phyloP scores from a whole-genome alignment of 768 basidiomycete genomes.

The Asterophora lycoperdoides region DNA sequence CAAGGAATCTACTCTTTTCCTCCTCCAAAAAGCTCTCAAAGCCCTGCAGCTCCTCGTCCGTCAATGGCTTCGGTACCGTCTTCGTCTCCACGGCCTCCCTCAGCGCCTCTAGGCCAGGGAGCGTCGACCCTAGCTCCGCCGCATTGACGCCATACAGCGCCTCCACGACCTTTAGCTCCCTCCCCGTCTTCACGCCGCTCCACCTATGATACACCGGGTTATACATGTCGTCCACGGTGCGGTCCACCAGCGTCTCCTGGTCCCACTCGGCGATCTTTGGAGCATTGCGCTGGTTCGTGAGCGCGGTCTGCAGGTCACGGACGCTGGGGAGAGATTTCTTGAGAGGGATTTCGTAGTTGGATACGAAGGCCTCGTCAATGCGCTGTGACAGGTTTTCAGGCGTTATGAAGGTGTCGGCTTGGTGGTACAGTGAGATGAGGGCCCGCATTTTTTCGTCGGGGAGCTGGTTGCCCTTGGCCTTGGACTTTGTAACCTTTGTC shows the following conservation, averaged over 20 bases:
- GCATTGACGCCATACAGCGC: conserved; percentile 50
- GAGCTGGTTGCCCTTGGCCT: conserved; percentile 31
- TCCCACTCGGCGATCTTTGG: conserved; percentile 40
- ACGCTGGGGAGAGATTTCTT: conserved; percentile 10
- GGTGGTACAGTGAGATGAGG: conserved; percentile 75
- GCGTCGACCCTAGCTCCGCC: conserved; percentile 14
- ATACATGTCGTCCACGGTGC: neutral
- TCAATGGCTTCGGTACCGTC: conserved; percentile 1
- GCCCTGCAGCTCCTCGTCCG: neutral
- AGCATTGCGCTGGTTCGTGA: conserved; percentile 23
- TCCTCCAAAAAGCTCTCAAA: neutral
- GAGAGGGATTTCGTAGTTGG: neutral
- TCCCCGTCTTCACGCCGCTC: conserved; percentile 23
- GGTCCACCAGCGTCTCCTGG: conserved; percentile 9
- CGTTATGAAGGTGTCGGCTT: conserved; percentile 67
- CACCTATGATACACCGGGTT: conserved; percentile 16
- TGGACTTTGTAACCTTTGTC: conserved; percentile 18
- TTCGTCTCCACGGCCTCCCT: conserved; percentile 30
- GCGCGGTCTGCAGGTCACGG: conserved; percentile 13
- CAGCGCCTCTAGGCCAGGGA: conserved; percentile 47
- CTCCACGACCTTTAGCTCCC: conserved; percentile 44
- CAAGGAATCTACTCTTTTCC: neutral
- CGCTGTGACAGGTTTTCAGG: conserved; percentile 57
- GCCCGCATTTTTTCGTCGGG: conserved; percentile 62
- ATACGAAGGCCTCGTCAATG: conserved; percentile 63